Conservation (phyloP, 352 stramenopile species). For the Phytophthora citrophthora region DNA sequence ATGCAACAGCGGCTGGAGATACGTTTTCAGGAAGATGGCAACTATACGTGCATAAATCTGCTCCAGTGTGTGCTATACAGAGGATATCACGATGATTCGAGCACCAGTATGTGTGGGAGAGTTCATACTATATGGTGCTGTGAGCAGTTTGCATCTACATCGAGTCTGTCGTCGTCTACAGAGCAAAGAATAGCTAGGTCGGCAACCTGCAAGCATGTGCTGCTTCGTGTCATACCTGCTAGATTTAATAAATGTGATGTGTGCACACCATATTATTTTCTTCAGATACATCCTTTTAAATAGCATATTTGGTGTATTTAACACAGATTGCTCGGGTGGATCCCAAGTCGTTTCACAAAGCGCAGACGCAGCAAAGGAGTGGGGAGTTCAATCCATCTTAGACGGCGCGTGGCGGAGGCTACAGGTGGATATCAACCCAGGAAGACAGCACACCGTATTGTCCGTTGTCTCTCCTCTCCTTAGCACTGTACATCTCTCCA, state of each 20-base stretch:
- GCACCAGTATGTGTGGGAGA: background rate
- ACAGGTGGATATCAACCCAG: slow-evolving; percentile 5
- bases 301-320: slow-evolving; percentile 1
- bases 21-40: no score
- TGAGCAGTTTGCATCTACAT: background rate
- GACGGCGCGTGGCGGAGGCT: slow-evolving; percentile 12
- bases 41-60: background rate
- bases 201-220: background rate
- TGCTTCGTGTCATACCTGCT: slow-evolving; percentile 23
- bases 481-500: background rate
- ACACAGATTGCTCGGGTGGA: slow-evolving; percentile 31
- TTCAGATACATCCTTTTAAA: background rate
- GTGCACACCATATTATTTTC: slow-evolving; percentile 1
- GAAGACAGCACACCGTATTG: slow-evolving; percentile 11
- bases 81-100: slow-evolving; percentile 9
- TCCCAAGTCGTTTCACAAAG: slow-evolving; percentile 34
- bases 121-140: background rate
- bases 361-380: background rate
- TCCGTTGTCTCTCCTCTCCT: slow-evolving; percentile 19
- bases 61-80: background rate
- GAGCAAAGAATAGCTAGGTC: background rate
- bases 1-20: no score
- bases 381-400: slow-evolving; percentile 7
- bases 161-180: background rate
- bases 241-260: slow-evolving; percentile 30